Conservation (phyloP, 2,329 filamentous ascomycete species). For the Ceratocystis harringtonii region DNA sequence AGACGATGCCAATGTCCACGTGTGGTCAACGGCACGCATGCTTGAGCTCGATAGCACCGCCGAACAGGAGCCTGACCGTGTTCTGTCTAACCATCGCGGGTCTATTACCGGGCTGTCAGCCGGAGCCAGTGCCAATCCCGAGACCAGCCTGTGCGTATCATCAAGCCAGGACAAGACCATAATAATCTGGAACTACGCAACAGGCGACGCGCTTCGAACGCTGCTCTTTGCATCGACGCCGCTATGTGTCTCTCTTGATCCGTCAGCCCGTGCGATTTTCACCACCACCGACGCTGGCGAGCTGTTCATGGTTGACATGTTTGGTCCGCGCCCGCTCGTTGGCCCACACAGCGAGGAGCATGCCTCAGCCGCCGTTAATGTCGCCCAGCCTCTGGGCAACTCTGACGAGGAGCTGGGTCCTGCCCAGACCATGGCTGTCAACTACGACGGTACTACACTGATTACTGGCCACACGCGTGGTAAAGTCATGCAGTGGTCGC, state of each 20-base stretch:
- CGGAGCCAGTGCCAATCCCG: slow-evolving; percentile 50
- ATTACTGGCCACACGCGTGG: slow-evolving; percentile 71
- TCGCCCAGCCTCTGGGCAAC: slow-evolving; percentile 38
- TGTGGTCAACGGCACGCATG: slow-evolving; percentile 72
- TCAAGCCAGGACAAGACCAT: slow-evolving; percentile 75
- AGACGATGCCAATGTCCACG: slow-evolving; percentile 75
- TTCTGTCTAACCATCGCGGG: slow-evolving; percentile 62
- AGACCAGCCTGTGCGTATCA: slow-evolving; percentile 71
- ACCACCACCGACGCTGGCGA: slow-evolving; percentile 67
- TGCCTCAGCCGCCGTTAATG: slow-evolving; percentile 42
- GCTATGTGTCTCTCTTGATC: slow-evolving; percentile 60
- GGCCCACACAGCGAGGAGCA: slow-evolving; percentile 35
- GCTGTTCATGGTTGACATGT: slow-evolving; percentile 65
- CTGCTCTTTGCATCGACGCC: slow-evolving; percentile 64
- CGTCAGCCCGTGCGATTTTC: slow-evolving; percentile 69
- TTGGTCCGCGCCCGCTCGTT: slow-evolving; percentile 41
- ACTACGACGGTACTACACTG: slow-evolving; percentile 67
- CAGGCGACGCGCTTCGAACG: slow-evolving; percentile 61
- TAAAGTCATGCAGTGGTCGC: slow-evolving; percentile 66
- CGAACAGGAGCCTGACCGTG: slow-evolving; percentile 55
- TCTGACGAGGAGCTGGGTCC: slow-evolving; percentile 50
- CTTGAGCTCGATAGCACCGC: slow-evolving; percentile 43
- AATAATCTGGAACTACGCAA: slow-evolving; percentile 84
- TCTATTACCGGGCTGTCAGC: slow-evolving; percentile 50
- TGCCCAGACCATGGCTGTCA: slow-evolving; percentile 54